Percentiles rank a stretch among this genome's conserved stretches.
These are phyloP conservation scores for Dothistroma septosporum DNA, from an alignment of 2,329 filamentous ascomycete genomes.

Conservation along the genomic window DNA sequence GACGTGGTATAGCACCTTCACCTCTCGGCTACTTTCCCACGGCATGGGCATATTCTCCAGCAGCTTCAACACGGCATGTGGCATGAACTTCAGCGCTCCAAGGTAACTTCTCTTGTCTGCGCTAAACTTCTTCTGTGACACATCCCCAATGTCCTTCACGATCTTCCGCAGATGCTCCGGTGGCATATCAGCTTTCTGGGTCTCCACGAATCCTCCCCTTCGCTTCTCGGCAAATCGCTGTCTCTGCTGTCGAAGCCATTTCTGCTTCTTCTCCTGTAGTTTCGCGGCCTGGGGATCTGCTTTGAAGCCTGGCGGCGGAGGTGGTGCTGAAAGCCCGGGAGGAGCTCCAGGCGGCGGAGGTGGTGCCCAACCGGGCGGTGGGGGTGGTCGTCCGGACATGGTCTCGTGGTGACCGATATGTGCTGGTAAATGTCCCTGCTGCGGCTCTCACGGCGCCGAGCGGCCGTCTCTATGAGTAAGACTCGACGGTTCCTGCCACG, in stretches of 20 bases:
- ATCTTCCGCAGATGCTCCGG: constrained; percentile 98
- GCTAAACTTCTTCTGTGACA: constrained; percentile 98
- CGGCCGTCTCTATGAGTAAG: constrained; percentile 10
- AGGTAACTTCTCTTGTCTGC: constrained; percentile 98
- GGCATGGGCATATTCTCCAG: constrained; percentile 99
- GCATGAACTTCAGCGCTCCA: constrained; percentile 98
- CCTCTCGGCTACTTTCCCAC: constrained; percentile 93
- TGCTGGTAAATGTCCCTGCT: constrained; percentile 13
- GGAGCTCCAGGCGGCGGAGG: constrained; percentile 46
- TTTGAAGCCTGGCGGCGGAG: constrained; percentile 80
- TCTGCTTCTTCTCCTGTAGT: constrained; percentile 97
- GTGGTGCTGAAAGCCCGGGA: constrained; percentile 47
- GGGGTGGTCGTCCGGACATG: constrained; percentile 61
- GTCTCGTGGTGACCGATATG: constrained; percentile 11
- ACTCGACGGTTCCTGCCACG: constrained; percentile 2
- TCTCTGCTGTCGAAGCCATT: constrained; percentile 89
- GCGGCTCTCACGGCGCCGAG: constrained; percentile 26
- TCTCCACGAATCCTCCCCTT: constrained; percentile 93
- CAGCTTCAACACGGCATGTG: constrained; percentile 93
- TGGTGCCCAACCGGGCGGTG: constrained; percentile 61
- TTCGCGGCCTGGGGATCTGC: constrained; percentile 87
- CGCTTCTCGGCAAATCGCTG: constrained; percentile 96
- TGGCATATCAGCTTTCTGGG: constrained; percentile 97
- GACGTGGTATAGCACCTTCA: constrained; percentile 97
- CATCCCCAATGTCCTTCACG: constrained; percentile 96